Base-by-base conservation (phyloP, 2,329 filamentous ascomycete genomes). In the Ceratocystis ficicola region DNA sequence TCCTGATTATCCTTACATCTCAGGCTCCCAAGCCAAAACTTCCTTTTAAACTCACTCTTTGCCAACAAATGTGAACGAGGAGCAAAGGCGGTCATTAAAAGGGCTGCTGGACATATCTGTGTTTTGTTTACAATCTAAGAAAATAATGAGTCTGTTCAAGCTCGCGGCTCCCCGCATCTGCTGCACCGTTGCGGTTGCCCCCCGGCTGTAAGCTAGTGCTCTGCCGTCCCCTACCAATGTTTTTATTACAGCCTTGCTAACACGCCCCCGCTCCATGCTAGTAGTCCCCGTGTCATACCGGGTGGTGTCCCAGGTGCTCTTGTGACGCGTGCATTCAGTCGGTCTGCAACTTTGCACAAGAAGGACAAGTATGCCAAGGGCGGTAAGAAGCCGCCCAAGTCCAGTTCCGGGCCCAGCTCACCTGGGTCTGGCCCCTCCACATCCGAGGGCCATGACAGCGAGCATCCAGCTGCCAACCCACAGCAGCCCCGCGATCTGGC, bases 401-500 rank as follows among this genome's bases (percentile, higher is more conserved):
- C 69, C 32, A 32, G 71, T 5, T 30, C 70, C 50, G 57, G 69
- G 46, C 60, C 70, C 22, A 2, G 55, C 41, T 60, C 71, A 7
- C 57, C 70, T 28, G 62, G 69, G 28, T 32, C 71, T 5, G 41
- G 69, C 50, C 52, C 70, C 41, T 63, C 70, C 25, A 67, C 71
- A 17, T 44, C 59, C 50, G 69, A 73, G 3, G 50, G 69, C 62
- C 66, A 70, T 62, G 68, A 68, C 62, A 66, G 66, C 44, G 69
- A 70, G 22, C 70, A 70, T 69, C 73, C 74, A 32, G 63, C 69
- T 22, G 72, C 78, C 20, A 71, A 75, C 71, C 72, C 75, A 3
- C 72, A 76, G 28, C 75, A 81, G 46, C 79, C 79, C 12, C 77
- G 80, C 71, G 75, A 82, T 74, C 77, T 82, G 69, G 74, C 76